phyloP scores from a whole-genome alignment of 2,329 filamentous ascomycete genomes.

The Aureobasidium sp. region DNA sequence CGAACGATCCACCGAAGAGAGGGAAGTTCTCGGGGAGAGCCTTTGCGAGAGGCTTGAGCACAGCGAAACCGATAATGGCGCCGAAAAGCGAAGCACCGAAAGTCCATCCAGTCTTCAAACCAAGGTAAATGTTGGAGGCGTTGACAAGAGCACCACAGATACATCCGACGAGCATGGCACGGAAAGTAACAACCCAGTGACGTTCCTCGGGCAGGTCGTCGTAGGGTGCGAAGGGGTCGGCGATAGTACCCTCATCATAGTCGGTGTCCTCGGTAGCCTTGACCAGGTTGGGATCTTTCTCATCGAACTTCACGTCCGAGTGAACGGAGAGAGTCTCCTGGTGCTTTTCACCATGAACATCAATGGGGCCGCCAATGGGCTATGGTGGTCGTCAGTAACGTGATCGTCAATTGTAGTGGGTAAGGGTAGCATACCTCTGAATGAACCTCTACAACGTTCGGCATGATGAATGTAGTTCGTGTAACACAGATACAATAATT shows the following conservation, averaged over 20 bases:
- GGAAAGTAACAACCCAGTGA: slow-evolving; percentile 57
- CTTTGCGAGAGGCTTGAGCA: slow-evolving; percentile 31
- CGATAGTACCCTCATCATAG: slow-evolving; percentile 31
- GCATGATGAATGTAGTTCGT: slow-evolving; percentile 11
- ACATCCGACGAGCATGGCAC: slow-evolving; percentile 61
- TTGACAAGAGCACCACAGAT: slow-evolving; percentile 64
- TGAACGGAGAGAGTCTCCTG: slow-evolving; percentile 23
- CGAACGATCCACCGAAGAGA: slow-evolving; percentile 60
- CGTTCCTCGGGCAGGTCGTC: slow-evolving; percentile 50
- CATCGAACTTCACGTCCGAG: slow-evolving; percentile 27
- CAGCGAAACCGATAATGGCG: slow-evolving; percentile 65
- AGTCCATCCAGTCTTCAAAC: slow-evolving; percentile 51
- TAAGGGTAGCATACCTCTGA: background rate
- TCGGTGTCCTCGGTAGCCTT: slow-evolving; percentile 33
- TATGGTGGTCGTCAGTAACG: background rate
- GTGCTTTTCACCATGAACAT: slow-evolving; percentile 36
- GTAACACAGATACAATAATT: slow-evolving; percentile 5
- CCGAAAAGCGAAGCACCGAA: slow-evolving; percentile 39
- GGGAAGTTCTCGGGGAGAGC: slow-evolving; percentile 41
- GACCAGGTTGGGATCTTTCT: slow-evolving; percentile 31
- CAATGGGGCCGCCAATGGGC: slow-evolving; percentile 36
- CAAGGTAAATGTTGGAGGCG: slow-evolving; percentile 67
- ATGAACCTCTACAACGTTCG: slow-evolving; percentile 10
- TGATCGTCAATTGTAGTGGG: background rate
- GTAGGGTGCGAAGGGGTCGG: slow-evolving; percentile 48